Conservation (phyloP, 768 basidiomycete species). For the Pleurotus pulmonarius region DNA sequence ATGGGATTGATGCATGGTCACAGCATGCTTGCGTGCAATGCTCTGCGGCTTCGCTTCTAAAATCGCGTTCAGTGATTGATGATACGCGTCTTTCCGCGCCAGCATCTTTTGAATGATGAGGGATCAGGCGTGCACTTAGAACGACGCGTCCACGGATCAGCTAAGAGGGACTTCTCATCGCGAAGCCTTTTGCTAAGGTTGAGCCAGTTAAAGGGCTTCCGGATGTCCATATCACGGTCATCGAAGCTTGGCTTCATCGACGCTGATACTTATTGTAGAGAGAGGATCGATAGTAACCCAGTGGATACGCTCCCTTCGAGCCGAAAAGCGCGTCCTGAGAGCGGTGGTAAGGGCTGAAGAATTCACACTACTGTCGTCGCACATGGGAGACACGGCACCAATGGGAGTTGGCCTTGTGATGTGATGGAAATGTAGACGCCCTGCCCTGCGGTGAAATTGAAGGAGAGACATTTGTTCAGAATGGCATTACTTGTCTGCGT, state of each 20-base stretch:
- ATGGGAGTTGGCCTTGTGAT: neutral
- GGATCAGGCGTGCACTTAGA: neutral
- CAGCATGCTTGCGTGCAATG: too few relatives aligned
- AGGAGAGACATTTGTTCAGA: too few relatives aligned
- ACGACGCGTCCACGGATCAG: neutral
- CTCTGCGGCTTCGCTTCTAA: too few relatives aligned
- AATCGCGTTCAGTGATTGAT: too few relatives aligned
- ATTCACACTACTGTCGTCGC: neutral
- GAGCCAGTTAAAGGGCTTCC: neutral
- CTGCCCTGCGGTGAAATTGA: too few relatives aligned
- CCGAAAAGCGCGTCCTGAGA: neutral
- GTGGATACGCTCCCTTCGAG: neutral
- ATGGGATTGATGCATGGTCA: too few relatives aligned
- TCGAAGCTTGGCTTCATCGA: neutral
- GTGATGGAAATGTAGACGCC: too few relatives aligned
- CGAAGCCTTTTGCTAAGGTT: neutral
- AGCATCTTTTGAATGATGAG: constrained; percentile 22
- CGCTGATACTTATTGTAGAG: neutral
- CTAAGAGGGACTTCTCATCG: neutral
- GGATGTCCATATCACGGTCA: neutral
- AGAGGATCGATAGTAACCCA: neutral
- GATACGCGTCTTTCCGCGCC: constrained; percentile 46
- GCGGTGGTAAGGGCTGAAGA: neutral
- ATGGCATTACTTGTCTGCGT: too few relatives aligned
- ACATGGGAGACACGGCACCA: neutral